A percentile compares a stretch with the other conserved stretches of the same genome.
Evolutionary conservation across 2,329 filamentous ascomycete genomes (phyloP).

Genomic region (Alternaria sp.): DNA sequence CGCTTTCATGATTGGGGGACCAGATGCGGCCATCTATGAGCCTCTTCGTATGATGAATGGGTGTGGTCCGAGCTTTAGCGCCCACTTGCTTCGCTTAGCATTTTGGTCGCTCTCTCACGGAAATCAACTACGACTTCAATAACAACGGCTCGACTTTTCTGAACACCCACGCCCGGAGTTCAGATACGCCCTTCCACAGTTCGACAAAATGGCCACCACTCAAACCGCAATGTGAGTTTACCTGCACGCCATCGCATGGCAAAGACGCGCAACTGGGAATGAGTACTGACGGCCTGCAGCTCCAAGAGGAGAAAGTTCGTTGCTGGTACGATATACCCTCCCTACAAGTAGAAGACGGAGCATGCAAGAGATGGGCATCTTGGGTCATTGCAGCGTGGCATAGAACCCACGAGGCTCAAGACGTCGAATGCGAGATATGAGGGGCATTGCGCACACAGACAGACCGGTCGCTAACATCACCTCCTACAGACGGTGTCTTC

Average conservation of each 20-base stretch:
- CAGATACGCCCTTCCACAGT: slow-evolving; percentile 46
- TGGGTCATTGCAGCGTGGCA: neutral
- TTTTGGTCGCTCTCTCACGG: slow-evolving; percentile 3
- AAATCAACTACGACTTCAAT: slow-evolving; percentile 36
- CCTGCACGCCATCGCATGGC: slow-evolving; percentile 6
- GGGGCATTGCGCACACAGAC: slow-evolving; percentile 28
- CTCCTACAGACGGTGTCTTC: slow-evolving; percentile 87
- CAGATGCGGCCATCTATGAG: slow-evolving; percentile 7
- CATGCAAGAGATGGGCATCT: slow-evolving; percentile 2
- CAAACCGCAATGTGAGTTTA: slow-evolving; percentile 53
- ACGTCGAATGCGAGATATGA: slow-evolving; percentile 7
- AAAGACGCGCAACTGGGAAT: slow-evolving; percentile 10
- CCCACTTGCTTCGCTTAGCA: slow-evolving; percentile 17
- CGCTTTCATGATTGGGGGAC: neutral
- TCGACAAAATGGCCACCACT: slow-evolving; percentile 54
- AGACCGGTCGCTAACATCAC: slow-evolving; percentile 35
- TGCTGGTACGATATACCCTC: slow-evolving; percentile 54
- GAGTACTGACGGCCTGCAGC: slow-evolving; percentile 59
- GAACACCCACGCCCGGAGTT: slow-evolving; percentile 47
- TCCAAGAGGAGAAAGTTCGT: slow-evolving; percentile 84
- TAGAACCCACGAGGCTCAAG: neutral
- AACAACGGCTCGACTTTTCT: slow-evolving; percentile 44
- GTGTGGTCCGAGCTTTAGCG: slow-evolving; percentile 18
- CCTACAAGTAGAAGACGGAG: slow-evolving; percentile 17
- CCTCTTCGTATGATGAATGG: neutral